Evolutionary conservation across 2,329 filamentous ascomycete genomes (phyloP), one percentile per base, ranked within the genome.

Genomic region (Ascochyta pisi): DNA sequence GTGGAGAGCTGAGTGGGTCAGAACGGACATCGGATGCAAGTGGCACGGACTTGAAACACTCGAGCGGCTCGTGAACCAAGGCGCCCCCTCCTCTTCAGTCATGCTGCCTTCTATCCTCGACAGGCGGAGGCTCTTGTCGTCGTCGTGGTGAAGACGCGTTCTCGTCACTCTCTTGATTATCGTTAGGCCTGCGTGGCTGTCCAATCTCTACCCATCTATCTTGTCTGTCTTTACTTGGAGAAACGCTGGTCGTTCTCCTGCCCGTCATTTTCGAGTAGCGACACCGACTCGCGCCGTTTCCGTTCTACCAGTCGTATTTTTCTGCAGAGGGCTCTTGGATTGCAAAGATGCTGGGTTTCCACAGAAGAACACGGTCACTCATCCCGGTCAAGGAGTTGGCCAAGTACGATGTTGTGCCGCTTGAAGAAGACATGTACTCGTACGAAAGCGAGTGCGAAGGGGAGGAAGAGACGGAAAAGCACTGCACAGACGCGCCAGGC

Each of bases 311-410:
- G 37, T 34, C 23, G 26, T 42, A 38, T 24, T 46, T 31, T 50
- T 45, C 9, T 29, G 33, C 43, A n/a, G 2, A 5, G 8, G 2
- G 19, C 23, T 22, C 19, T 39, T 39, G 34, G 15, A 13, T 50
- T 46, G 29, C n/a, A 15, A 50, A 29, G 38, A 79, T 80, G 78
- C 72, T 80, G 62, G 76, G 76, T 23, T 78, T 78, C 60, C 77
- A 79, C 65, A 70, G 70, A 57, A 70, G 77, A 45, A 75, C 70
- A 52, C 71, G 78, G 52, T 77, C 73, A 23, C 64, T 80, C 58
- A 79, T 80, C 50, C 75, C 77, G 15, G 76, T 79, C 37, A 77
- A 76, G 62, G 71, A 76, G 54, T 57, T 79, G 44, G 74, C 69
- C 9, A 77, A 76, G 63, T 76, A 77, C 60, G 76, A 78, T 54